Conservation (phyloP, 108 stramenopile genomes). For the Discostella stelligeroides region DNA sequence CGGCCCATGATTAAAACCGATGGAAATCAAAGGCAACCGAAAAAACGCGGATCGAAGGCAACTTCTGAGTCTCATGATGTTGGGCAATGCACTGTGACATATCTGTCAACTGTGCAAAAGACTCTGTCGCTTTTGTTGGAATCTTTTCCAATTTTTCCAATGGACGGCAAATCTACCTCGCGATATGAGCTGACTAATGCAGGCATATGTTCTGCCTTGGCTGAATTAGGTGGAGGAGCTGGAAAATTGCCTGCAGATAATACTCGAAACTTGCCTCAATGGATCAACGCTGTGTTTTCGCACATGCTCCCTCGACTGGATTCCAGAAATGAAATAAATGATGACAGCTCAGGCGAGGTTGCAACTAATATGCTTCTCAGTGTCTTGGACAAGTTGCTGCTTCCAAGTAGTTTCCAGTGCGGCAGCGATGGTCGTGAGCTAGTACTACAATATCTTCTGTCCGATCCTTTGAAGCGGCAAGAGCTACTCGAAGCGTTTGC, state of each 20-base stretch:
- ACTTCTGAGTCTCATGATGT: conserved; percentile 13
- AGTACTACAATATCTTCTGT: conserved; percentile 16
- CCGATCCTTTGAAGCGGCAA: conserved; percentile 17
- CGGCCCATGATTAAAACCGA: not conserved
- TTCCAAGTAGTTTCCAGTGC: conserved; percentile 12
- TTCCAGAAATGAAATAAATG: conserved; percentile 3
- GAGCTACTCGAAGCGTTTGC: conserved; percentile 42
- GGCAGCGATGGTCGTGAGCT: not conserved
- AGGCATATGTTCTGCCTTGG: conserved; percentile 42
- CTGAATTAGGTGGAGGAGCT: conserved; percentile 38
- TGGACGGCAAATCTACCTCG: conserved; percentile 11
- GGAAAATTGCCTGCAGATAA: conserved; percentile 8
- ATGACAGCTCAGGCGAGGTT: conserved; percentile 7
- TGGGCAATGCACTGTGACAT: conserved; percentile 14
- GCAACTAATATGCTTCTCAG: conserved; percentile 30
- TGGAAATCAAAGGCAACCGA: conserved; percentile 8
- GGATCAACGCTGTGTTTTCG: conserved; percentile 44
- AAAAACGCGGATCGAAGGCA: conserved; percentile 25
- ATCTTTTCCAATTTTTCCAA: conserved; percentile 34
- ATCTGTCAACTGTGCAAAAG: conserved; percentile 26
- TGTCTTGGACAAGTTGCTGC: conserved; percentile 24
- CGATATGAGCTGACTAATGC: conserved; percentile 46
- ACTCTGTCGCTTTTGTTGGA: conserved; percentile 26
- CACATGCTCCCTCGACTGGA: conserved; percentile 43
- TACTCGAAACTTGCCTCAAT: conserved; percentile 13